Evolutionary conservation across 2,329 filamentous ascomycete genomes (phyloP).

Genomic region (Alternaria sp.): DNA sequence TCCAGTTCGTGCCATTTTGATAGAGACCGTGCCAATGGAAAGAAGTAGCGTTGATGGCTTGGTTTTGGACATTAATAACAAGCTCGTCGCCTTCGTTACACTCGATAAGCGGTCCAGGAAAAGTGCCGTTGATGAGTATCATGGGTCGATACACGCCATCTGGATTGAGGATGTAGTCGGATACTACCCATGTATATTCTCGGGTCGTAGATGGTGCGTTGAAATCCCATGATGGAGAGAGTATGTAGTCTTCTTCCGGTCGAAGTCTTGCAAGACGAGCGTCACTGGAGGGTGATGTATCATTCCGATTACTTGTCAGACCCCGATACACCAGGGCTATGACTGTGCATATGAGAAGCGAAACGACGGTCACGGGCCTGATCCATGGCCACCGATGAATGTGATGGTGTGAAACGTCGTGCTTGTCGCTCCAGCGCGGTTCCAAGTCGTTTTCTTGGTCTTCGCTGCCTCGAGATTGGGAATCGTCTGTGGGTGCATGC

Average conservation of each 20-base stretch:
- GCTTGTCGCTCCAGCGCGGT: constrained; percentile 8
- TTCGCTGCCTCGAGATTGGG: constrained; percentile 1
- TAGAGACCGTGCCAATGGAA: constrained; percentile 69
- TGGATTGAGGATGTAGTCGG: constrained; percentile 64
- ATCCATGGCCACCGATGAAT: constrained; percentile 15
- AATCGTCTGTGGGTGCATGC: constrained; percentile 10
- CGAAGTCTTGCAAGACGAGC: constrained; percentile 18
- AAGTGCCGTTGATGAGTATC: constrained; percentile 51
- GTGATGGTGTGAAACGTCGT: neutral
- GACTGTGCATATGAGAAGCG: constrained; percentile 20
- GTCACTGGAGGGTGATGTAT: neutral
- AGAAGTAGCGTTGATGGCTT: constrained; percentile 63
- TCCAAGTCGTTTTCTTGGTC: constrained; percentile 9
- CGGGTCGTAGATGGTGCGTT: constrained; percentile 57
- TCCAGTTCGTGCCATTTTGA: constrained; percentile 52
- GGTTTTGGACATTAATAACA: constrained; percentile 65
- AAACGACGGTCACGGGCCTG: constrained; percentile 9
- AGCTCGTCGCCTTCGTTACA: constrained; percentile 69
- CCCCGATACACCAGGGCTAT: neutral
- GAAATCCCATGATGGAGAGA: constrained; percentile 64
- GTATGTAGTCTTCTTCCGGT: constrained; percentile 53
- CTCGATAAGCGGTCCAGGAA: constrained; percentile 50
- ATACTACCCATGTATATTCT: constrained; percentile 67
- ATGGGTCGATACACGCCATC: constrained; percentile 56
- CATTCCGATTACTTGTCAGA: neutral